phyloP scores from a whole-genome alignment of 1,284 basidiomycete genomes.

The Fistulina hepatica region DNA sequence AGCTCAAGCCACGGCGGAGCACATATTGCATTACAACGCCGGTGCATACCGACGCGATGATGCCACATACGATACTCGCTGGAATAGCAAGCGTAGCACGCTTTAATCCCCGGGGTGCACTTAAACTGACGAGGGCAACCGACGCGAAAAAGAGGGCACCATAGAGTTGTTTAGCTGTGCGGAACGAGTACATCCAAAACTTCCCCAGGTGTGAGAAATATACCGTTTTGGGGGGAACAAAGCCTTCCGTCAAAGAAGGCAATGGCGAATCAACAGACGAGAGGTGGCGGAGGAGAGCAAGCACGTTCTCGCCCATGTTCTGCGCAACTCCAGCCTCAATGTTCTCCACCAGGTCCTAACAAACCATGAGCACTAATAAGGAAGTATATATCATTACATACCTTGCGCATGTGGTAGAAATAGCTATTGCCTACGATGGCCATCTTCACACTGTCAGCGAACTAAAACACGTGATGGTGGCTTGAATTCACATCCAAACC shows the following conservation, averaged over 20 bases:
- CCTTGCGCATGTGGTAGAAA: slow-evolving; percentile 84
- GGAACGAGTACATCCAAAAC: slow-evolving; percentile 68
- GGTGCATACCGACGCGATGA: slow-evolving; percentile 60
- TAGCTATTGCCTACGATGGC: slow-evolving; percentile 92
- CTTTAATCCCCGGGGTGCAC: slow-evolving; percentile 22
- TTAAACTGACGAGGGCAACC: slow-evolving; percentile 38
- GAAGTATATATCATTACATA: slow-evolving; percentile 10
- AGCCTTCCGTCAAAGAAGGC: slow-evolving; percentile 44
- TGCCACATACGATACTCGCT: slow-evolving; percentile 42
- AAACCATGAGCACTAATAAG: slow-evolving; percentile 7
- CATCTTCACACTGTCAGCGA: slow-evolving; percentile 45
- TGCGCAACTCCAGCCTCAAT: slow-evolving; percentile 73
- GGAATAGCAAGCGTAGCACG: slow-evolving; percentile 33
- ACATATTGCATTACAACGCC: slow-evolving; percentile 62
- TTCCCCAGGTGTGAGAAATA: slow-evolving; percentile 68
- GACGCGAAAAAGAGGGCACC: slow-evolving; percentile 34
- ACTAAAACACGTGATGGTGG: no score
- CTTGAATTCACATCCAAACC: slow-evolving; percentile 78
- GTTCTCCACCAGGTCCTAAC: slow-evolving; percentile 67
- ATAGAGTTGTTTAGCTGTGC: slow-evolving; percentile 65
- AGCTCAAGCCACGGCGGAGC: slow-evolving; percentile 61
- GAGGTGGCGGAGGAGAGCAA: slow-evolving; percentile 77
- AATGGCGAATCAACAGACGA: slow-evolving; percentile 58
- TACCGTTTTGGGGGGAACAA: slow-evolving; percentile 53
- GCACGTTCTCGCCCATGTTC: slow-evolving; percentile 89